These are phyloP conservation scores for Pistacia integerrima DNA, from an alignment of 345 rosid species.

Conservation along the genomic window DNA sequence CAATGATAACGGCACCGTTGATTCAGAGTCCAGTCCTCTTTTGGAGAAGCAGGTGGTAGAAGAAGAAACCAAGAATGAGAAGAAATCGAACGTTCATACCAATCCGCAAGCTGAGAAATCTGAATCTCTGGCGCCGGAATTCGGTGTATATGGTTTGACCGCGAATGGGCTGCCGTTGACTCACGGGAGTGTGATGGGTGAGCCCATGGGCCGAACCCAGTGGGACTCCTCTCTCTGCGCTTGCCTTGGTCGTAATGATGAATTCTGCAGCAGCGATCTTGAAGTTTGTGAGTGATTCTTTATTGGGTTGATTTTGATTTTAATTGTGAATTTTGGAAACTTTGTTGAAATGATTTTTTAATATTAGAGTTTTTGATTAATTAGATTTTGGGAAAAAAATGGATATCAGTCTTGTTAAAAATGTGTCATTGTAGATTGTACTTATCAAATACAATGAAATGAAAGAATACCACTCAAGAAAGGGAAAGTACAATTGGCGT, in stretches of 20 bases:
- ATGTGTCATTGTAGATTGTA: neutral
- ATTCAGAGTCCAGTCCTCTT: slow-evolving; percentile 73
- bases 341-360: neutral
- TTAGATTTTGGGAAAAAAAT: neutral
- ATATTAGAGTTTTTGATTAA: neutral
- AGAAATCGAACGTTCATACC: slow-evolving; percentile 33
- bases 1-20: slow-evolving; percentile 24
- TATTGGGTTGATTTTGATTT: neutral
- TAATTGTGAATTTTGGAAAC: neutral
- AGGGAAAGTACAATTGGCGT: too few relatives aligned
- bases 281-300: slow-evolving; percentile 82
- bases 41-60: slow-evolving; percentile 34
- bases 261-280: slow-evolving; percentile 96
- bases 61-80: slow-evolving; percentile 25
- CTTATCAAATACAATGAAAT: too few relatives aligned
- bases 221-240: slow-evolving; percentile 74
- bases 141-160: slow-evolving; percentile 61
- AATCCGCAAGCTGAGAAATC: slow-evolving; percentile 17
- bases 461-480: too few relatives aligned
- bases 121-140: neutral
- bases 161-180: slow-evolving; percentile 78
- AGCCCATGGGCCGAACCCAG: slow-evolving; percentile 69
- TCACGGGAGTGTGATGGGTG: slow-evolving; percentile 85
- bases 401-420: neutral
- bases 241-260: slow-evolving; percentile 89